These are phyloP conservation scores for Volvox carteri DNA, from an alignment of 163 green algal species.

Conservation along the genomic window DNA sequence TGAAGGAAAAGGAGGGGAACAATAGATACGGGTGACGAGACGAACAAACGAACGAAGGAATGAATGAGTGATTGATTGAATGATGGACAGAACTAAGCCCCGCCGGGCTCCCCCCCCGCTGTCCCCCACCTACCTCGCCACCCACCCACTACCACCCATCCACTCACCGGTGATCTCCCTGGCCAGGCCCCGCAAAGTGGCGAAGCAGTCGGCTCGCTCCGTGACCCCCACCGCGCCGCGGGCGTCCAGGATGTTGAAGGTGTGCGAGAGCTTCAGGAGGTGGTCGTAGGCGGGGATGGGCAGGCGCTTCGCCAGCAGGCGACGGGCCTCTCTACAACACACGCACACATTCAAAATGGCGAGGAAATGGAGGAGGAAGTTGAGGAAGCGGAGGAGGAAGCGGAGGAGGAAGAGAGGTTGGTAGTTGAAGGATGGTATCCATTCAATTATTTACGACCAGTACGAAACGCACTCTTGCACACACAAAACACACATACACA, in stretches of 20 bases:
- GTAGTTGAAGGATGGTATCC: not conserved
- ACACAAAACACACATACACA: no score
- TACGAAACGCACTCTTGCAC: no score
- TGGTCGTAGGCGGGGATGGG: slow-evolving; percentile 96
- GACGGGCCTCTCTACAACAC: slow-evolving; percentile 80
- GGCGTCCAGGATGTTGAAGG: slow-evolving; percentile 99
- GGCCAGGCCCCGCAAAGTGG: slow-evolving; percentile 90
- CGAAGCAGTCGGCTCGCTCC: slow-evolving; percentile 96
- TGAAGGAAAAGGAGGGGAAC: no score
- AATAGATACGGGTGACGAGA: no score
- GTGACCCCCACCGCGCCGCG: slow-evolving; percentile 96
- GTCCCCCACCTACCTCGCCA: no score
- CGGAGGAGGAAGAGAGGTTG: not conserved
- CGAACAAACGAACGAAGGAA: no score
- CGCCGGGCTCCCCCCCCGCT: no score
- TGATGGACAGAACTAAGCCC: no score
- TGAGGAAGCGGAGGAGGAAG: not conserved
- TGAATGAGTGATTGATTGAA: no score
- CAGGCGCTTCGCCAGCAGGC: slow-evolving; percentile 90
- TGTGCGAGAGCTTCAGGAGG: slow-evolving; percentile 95
- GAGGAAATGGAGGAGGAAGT: not conserved
- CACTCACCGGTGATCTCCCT: slow-evolving; percentile 76
- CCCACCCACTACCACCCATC: no score
- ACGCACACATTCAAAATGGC: no score
- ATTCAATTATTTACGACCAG: no score